phyloP scores from a whole-genome alignment of 2,329 filamentous ascomycete genomes.

The Epichloe festucae region DNA sequence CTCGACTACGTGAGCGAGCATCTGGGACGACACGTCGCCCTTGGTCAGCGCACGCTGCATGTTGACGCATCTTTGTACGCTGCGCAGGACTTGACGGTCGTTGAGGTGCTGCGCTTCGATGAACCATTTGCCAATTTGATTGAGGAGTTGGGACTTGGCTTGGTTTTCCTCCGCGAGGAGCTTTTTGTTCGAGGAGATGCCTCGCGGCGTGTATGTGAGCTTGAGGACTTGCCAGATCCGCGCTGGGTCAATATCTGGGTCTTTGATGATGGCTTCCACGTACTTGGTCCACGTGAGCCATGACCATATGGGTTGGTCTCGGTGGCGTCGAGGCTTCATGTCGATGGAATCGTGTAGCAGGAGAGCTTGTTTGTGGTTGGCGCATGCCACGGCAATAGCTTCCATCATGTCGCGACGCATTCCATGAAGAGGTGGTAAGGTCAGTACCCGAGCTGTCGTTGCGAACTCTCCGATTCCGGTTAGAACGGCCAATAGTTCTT shows the following conservation, averaged over 20 bases:
- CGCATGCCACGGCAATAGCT: slow-evolving; percentile 9
- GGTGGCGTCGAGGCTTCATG: not conserved
- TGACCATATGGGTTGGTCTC: slow-evolving; percentile 11
- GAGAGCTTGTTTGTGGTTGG: slow-evolving; percentile 15
- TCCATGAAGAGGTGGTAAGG: slow-evolving; percentile 1
- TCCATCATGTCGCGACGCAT: slow-evolving; percentile 7
- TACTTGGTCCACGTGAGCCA: slow-evolving; percentile 23
- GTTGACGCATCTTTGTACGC: slow-evolving; percentile 15
- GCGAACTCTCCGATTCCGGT: slow-evolving; percentile 8
- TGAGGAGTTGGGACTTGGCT: slow-evolving; percentile 17
- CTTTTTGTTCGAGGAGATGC: not conserved
- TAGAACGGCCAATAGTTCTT: slow-evolving; percentile 8
- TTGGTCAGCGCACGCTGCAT: slow-evolving; percentile 13
- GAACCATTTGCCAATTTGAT: slow-evolving; percentile 19
- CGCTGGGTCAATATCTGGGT: slow-evolving; percentile 12
- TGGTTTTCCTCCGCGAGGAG: slow-evolving; percentile 4
- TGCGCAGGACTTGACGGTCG: slow-evolving; percentile 18
- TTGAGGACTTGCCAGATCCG: slow-evolving; percentile 18
- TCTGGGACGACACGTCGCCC: slow-evolving; percentile 12
- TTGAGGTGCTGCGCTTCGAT: slow-evolving; percentile 15
- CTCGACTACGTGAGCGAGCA: slow-evolving; percentile 15
- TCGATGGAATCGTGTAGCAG: slow-evolving; percentile 11
- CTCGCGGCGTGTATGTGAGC: slow-evolving; percentile 4
- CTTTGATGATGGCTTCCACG: slow-evolving; percentile 19
- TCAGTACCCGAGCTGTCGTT: slow-evolving; percentile 4